Conservation (phyloP, 495 filamentous ascomycete species). For the Copromyces sp. region DNA sequence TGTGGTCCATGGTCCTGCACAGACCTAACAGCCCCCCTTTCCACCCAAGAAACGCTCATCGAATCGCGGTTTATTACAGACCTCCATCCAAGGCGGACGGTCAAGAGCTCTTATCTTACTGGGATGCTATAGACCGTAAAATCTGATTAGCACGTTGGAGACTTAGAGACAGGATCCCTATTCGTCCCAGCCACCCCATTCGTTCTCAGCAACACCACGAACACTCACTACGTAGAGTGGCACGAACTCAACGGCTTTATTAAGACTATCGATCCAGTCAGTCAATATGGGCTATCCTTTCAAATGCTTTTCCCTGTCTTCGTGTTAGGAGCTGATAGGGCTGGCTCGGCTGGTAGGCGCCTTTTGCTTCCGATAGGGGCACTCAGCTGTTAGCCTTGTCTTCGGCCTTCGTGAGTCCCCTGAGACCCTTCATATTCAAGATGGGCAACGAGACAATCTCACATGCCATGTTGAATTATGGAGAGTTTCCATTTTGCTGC, state of each 20-base stretch:
- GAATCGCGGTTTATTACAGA: conserved; percentile 6
- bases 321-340: neutral
- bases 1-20: neutral
- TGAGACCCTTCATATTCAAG: neutral
- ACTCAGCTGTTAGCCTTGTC: neutral
- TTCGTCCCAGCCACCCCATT: neutral
- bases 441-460: neutral
- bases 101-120: conserved; percentile 9
- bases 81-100: conserved; percentile 8
- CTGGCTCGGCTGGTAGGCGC: neutral
- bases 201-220: neutral
- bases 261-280: neutral
- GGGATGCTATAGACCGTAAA: neutral
- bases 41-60: neutral
- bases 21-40: conserved; percentile 1
- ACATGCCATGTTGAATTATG: too few species aligned
- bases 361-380: neutral
- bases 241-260: neutral
- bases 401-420: neutral
- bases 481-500: too few species aligned
- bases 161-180: neutral
- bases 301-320: neutral
- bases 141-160: neutral
- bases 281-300: neutral
- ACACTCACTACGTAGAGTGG: neutral